A percentile compares a stretch with the other conserved stretches of the same genome.
These are phyloP conservation scores for Chalciporus pseudorubinellus DNA, from an alignment of 768 basidiomycete species.

Conservation along the genomic window DNA sequence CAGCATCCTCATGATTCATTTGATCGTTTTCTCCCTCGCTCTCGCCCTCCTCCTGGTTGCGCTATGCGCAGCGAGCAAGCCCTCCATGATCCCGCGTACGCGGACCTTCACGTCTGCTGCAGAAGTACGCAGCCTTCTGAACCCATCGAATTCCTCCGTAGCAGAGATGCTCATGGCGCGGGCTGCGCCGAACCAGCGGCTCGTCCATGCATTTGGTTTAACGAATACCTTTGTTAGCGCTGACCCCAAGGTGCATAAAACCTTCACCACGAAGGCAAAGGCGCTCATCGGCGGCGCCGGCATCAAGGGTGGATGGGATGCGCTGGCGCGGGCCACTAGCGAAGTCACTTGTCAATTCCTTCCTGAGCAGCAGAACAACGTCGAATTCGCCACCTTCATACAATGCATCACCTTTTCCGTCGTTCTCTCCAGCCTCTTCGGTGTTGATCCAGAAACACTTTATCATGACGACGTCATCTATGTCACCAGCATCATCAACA, in stretches of 20 bases:
- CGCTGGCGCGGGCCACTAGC: slow-evolving; percentile 14
- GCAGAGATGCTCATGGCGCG: slow-evolving; percentile 16
- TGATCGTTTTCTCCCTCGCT: not conserved
- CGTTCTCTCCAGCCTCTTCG: slow-evolving; percentile 42
- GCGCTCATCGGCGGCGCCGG: slow-evolving; percentile 13
- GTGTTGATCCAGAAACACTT: slow-evolving; percentile 30
- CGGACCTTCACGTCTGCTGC: slow-evolving; percentile 9
- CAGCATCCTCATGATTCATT: not conserved
- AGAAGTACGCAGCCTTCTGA: slow-evolving; percentile 12
- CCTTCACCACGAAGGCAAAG: slow-evolving; percentile 24
- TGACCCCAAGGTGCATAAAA: slow-evolving; percentile 29
- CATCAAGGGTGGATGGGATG: slow-evolving; percentile 14
- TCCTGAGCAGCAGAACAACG: not conserved
- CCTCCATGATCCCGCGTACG: not conserved
- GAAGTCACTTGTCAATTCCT: slow-evolving; percentile 15
- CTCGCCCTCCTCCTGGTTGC: not conserved
- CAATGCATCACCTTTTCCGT: slow-evolving; percentile 44
- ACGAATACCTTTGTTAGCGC: slow-evolving; percentile 54
- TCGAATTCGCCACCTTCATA: slow-evolving; percentile 38
- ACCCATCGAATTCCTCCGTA: slow-evolving; percentile 14
- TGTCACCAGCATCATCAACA: slow-evolving; percentile 41
- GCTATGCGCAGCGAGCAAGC: not conserved
- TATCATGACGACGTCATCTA: slow-evolving; percentile 35
- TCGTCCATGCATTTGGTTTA: slow-evolving; percentile 26
- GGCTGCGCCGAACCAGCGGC: slow-evolving; percentile 21